Base-by-base conservation (phyloP, 202 grass and related monocot species). In the Saccharum hybrid region DNA sequence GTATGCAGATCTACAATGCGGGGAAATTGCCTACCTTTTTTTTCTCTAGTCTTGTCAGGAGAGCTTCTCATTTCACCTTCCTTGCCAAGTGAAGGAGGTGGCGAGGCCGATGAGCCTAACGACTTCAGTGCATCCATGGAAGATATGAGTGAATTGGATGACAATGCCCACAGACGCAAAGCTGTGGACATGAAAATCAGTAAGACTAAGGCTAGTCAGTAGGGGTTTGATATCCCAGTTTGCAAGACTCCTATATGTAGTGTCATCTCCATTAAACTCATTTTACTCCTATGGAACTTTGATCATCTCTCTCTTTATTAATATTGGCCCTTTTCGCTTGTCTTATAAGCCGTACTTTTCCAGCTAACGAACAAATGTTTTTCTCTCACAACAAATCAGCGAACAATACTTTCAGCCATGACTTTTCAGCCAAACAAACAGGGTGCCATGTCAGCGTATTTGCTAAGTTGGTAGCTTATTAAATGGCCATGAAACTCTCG, bases 61-160 rank as follows among this genome's bases (percentile, higher is more conserved):
- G 89, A 92, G 45, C 63, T 90, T 28, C 78, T 68, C 77, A 77
- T 94, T 85, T 90, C 81, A 73, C 90, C 91, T 69, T 88, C 56
- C 81, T 82, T 97, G 80, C 91, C 91, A 54, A 76, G 75, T 26
- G 87, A 92, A 86, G 91, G 91, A 77, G 84, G 92, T 83, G 91
- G 91, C 37, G 90, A 94, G 76, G 64, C 83, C 83, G 94, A 94
- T 86, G 89, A 92, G 66, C 68, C 83, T 49, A 88, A 79, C 63
- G 82, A 30, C 63, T 89, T 56, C 51, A 56, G 16, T 56, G 3
- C 51, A 3, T n/a, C 51, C 51, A 56, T 56, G 6, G 18, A 56
- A 56, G 51, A 56, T 56, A 56, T 0, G 7, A 21, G 54, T 21
- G 2, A n/a, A n/a, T 56, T 8, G 5, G 16, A 18, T 52, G 49